phyloP scores from a whole-genome alignment of 805 yeast species.

The Wickerhamomyces hampshirensis region DNA sequence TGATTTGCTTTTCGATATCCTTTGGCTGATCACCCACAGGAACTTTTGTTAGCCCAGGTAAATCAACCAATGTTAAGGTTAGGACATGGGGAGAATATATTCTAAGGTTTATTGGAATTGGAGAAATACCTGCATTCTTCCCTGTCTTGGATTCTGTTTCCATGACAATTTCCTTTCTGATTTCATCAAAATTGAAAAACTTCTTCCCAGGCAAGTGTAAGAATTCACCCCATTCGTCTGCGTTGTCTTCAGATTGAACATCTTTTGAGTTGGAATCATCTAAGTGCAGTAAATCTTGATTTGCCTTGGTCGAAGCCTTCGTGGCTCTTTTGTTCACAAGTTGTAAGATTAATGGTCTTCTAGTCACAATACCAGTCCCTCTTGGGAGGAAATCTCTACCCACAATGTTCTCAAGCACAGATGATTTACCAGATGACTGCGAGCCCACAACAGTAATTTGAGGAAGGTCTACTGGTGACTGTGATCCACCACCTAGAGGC shows the following conservation, averaged over 20 bases:
- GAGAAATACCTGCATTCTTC: slow-evolving; percentile 81
- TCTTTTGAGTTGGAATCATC: slow-evolving; percentile 34
- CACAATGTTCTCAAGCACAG: slow-evolving; percentile 85
- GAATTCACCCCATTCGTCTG: slow-evolving; percentile 96
- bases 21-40: slow-evolving; percentile 99
- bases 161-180: slow-evolving; percentile 82
- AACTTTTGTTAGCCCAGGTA: slow-evolving; percentile 96
- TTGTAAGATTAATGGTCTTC: slow-evolving; percentile 83
- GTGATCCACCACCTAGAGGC: slow-evolving; percentile 75
- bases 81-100: slow-evolving; percentile 91
- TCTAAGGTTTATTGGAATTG: slow-evolving; percentile 89
- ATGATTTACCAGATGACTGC: slow-evolving; percentile 84
- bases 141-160: slow-evolving; percentile 87
- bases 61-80: slow-evolving; percentile 89
- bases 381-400: slow-evolving; percentile 89
- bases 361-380: slow-evolving; percentile 89
- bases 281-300: slow-evolving; percentile 31
- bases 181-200: slow-evolving; percentile 82
- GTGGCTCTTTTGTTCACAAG: slow-evolving; percentile 62
- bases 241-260: slow-evolving; percentile 60
- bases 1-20: slow-evolving; percentile 91
- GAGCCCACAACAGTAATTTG: slow-evolving; percentile 96
- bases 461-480: slow-evolving; percentile 84
- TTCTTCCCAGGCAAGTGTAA: slow-evolving; percentile 86
- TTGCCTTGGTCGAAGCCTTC: slow-evolving; percentile 17